Evolutionary conservation across 164 flowering plant species (phyloP).

Genomic region (Nelumbo lutea): DNA sequence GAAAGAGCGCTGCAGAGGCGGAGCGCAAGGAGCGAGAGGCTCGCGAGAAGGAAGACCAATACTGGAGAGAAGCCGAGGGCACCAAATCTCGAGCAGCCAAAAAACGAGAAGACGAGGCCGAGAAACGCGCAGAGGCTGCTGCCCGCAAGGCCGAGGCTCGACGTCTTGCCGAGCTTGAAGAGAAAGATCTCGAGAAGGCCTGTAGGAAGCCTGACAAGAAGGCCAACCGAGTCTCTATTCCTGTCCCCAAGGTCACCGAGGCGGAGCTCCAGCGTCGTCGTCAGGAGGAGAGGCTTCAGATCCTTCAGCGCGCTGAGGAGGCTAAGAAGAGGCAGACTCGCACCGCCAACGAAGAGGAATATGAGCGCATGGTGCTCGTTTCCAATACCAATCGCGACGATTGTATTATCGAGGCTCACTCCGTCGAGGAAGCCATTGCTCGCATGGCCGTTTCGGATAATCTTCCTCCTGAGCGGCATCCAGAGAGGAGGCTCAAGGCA

Average conservation of each 20-base stretch:
- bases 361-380: conserved; percentile 78
- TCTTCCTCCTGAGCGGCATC: conserved; percentile 75
- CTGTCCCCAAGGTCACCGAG: conserved; percentile 93
- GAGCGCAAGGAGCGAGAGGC: conserved; percentile 68
- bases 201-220: conserved; percentile 81
- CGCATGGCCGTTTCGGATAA: conserved; percentile 49
- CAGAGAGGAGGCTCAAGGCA: conserved; percentile 91
- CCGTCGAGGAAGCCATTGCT: conserved; percentile 87
- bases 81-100: conserved; percentile 70
- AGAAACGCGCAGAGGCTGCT: conserved; percentile 79
- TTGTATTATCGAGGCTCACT: conserved; percentile 71
- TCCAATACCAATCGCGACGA: conserved; percentile 79
- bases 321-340: conserved; percentile 54
- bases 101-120: conserved; percentile 88
- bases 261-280: conserved; percentile 56
- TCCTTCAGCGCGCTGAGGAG: conserved; percentile 55
- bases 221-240: conserved; percentile 73
- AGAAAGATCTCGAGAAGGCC: conserved; percentile 68
- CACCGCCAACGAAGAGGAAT: conserved; percentile 86
- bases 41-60: conserved; percentile 72
- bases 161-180: conserved; percentile 76
- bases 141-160: conserved; percentile 73
- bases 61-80: conserved; percentile 95
- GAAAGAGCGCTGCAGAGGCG: conserved; percentile 62
- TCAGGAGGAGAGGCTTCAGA: conserved; percentile 65